Evolutionary conservation across 345 rosid species (phyloP).

Genomic region (Angophora floribunda): DNA sequence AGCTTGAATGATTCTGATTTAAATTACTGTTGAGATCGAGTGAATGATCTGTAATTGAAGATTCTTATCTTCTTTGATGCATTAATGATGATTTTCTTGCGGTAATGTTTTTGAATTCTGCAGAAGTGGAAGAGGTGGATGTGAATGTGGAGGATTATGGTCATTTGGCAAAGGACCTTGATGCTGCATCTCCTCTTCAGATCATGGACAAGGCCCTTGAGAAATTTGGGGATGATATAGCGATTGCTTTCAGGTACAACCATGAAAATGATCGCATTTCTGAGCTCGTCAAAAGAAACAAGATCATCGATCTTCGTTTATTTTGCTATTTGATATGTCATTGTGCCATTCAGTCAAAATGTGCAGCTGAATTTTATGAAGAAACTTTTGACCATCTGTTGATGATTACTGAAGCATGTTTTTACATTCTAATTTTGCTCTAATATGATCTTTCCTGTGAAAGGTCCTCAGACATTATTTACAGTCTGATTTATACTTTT

Average conservation of each 20-base stretch:
- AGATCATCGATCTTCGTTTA: not conserved
- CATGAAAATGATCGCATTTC: not conserved
- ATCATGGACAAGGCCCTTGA: conserved; percentile 87
- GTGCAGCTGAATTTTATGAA: not conserved
- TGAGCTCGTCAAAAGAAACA: not conserved
- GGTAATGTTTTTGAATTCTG: not conserved
- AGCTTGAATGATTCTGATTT: not conserved
- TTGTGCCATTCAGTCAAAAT: not conserved
- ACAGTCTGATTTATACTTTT: not conserved
- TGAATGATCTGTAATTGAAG: not conserved
- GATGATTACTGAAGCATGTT: not conserved
- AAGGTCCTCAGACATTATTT: not conserved
- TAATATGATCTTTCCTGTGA: not conserved
- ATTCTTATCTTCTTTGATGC: not conserved
- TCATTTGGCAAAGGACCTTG: conserved; percentile 46
- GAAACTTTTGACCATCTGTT: not conserved
- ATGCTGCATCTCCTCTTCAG: conserved; percentile 74
- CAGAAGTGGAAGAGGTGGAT: conserved; percentile 52
- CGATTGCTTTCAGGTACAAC: conserved; percentile 83
- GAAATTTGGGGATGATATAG: conserved; percentile 74
- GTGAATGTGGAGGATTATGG: conserved; percentile 41
- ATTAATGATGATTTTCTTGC: not conserved
- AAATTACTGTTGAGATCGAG: not conserved
- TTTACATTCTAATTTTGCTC: not conserved
- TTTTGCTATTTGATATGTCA: not conserved